Percentiles rank a stretch among this genome's conserved stretches.
phyloP scores from a whole-genome alignment of 2,329 filamentous ascomycete genomes.

The Fusarium bactridioides region DNA sequence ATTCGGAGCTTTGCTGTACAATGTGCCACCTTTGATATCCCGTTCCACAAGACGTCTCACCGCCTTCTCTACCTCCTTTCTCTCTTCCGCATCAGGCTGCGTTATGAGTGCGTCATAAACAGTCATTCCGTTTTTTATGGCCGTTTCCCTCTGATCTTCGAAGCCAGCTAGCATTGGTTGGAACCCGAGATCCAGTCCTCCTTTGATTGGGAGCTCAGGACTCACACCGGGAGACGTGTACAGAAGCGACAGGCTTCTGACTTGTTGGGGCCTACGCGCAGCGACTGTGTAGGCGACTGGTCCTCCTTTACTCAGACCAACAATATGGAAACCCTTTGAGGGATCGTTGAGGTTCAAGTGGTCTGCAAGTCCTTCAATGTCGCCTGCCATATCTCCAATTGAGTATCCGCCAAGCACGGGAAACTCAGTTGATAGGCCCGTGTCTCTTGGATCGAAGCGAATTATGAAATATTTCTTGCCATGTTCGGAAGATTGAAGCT shows the following conservation, averaged over 20 bases:
- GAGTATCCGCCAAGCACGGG: conserved; percentile 36
- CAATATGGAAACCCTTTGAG: conserved; percentile 33
- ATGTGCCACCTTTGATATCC: conserved; percentile 34
- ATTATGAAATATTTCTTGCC: conserved; percentile 27
- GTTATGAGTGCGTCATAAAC: conserved; percentile 15
- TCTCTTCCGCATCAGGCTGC: conserved; percentile 13
- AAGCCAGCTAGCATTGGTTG: neutral
- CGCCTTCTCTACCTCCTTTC: neutral
- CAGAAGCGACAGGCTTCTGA: conserved; percentile 37
- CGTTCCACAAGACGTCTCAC: conserved; percentile 3
- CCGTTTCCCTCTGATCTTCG: neutral
- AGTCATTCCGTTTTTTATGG: neutral
- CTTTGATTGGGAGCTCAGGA: conserved; percentile 15
- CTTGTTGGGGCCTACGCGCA: conserved; percentile 15
- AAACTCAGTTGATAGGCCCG: conserved; percentile 39
- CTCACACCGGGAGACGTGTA: conserved; percentile 35
- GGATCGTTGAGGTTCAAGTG: conserved; percentile 32
- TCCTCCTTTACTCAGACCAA: conserved; percentile 42
- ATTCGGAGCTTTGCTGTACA: conserved; percentile 41
- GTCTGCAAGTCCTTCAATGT: conserved; percentile 39
- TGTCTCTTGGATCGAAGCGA: conserved; percentile 39
- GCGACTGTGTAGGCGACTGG: conserved; percentile 37
- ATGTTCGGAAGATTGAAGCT: conserved; percentile 22
- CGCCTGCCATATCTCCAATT: conserved; percentile 39
- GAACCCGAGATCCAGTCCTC: neutral